Percentiles rank a stretch among this genome's conserved stretches.
Conservation (phyloP, 192 early-diverging fungal genomes). For the Backusella tarrabulga region DNA sequence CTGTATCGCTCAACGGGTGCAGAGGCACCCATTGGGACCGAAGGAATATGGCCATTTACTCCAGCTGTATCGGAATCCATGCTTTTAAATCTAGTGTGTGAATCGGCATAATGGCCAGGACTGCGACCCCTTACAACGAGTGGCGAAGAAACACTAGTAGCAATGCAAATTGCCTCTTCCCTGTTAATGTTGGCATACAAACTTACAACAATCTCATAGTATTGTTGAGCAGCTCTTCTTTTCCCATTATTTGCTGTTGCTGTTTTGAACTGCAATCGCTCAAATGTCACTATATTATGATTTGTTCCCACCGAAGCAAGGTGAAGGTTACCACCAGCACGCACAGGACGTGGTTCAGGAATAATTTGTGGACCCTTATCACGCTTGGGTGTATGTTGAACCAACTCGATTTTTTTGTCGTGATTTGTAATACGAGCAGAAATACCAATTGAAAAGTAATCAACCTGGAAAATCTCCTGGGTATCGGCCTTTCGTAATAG, state of each 20-base stretch:
- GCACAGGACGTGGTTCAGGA: slow-evolving; percentile 55
- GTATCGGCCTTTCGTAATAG: slow-evolving; percentile 61
- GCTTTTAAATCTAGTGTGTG: slow-evolving; percentile 13
- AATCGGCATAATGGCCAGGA: slow-evolving; percentile 84
- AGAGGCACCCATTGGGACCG: not conserved
- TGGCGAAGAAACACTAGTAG: slow-evolving; percentile 62
- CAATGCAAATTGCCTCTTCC: slow-evolving; percentile 53
- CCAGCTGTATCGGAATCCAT: slow-evolving; percentile 13
- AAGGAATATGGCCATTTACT: not conserved
- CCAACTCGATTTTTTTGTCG: slow-evolving; percentile 73
- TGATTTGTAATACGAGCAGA: slow-evolving; percentile 65
- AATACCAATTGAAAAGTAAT: slow-evolving; percentile 72
- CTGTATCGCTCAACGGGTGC: not conserved
- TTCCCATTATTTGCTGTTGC: slow-evolving; percentile 93
- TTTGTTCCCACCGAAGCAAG: slow-evolving; percentile 40
- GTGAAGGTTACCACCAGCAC: slow-evolving; percentile 55
- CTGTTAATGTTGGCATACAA: slow-evolving; percentile 66
- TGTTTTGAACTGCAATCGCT: slow-evolving; percentile 91
- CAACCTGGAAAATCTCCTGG: slow-evolving; percentile 17
- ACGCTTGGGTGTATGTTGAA: slow-evolving; percentile 89
- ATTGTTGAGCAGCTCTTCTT: slow-evolving; percentile 86
- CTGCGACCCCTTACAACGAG: slow-evolving; percentile 88
- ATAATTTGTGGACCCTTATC: slow-evolving; percentile 90
- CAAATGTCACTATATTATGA: slow-evolving; percentile 65
- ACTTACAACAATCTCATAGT: slow-evolving; percentile 72